These are phyloP conservation scores for Russula vinacea DNA, from an alignment of 768 basidiomycete genomes.

Conservation along the genomic window DNA sequence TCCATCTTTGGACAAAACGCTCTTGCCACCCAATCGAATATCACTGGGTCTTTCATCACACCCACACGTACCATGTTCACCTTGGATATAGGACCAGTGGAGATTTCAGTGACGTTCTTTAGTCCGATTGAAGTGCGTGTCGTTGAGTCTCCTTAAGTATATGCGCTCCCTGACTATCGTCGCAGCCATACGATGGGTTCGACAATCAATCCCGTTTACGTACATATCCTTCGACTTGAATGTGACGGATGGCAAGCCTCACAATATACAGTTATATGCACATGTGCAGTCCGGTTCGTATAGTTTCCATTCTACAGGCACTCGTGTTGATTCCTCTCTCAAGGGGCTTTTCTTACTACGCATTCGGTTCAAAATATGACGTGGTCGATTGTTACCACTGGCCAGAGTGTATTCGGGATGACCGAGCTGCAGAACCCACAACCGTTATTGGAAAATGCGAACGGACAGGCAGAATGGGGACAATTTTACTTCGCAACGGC, in stretches of 20 bases:
- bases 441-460: slow-evolving; percentile 8
- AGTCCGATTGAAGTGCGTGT: slow-evolving; percentile 26
- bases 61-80: slow-evolving; percentile 20
- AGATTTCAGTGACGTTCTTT: slow-evolving; percentile 17
- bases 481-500: slow-evolving; percentile 17
- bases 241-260: slow-evolving; percentile 32
- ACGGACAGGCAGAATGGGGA: slow-evolving; percentile 23
- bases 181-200: slow-evolving; percentile 21
- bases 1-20: slow-evolving; percentile 4
- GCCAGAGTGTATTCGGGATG: slow-evolving; percentile 17
- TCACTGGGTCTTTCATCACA: slow-evolving; percentile 5
- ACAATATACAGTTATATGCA: slow-evolving; percentile 36
- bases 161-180: neutral
- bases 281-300: slow-evolving; percentile 35
- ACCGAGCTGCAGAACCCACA: neutral
- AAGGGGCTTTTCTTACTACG: neutral
- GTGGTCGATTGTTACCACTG: slow-evolving; percentile 8
- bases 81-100: slow-evolving; percentile 11
- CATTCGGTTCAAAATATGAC: slow-evolving; percentile 1
- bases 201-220: slow-evolving; percentile 38
- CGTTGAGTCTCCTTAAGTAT: neutral
- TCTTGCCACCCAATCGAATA: neutral
- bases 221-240: slow-evolving; percentile 33
- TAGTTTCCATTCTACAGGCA: too few relatives aligned
- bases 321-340: neutral